Evolutionary conservation across 768 basidiomycete species (phyloP).

Genomic region (Pleurotus platypus): DNA sequence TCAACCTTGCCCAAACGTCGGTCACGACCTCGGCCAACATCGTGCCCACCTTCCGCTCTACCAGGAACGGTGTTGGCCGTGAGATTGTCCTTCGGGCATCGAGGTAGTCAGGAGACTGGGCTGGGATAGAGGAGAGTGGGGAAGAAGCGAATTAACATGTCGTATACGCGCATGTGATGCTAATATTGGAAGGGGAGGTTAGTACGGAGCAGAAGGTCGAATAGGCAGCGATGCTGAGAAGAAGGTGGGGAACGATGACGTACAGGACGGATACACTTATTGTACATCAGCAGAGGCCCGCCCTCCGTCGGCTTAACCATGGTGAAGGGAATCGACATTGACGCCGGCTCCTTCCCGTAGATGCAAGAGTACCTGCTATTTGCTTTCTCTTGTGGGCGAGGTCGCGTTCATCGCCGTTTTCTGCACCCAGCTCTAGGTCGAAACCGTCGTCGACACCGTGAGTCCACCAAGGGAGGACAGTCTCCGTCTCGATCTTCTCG

Average conservation of each 20-base stretch:
- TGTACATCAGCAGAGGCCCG: slow-evolving; percentile 55
- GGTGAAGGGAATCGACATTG: slow-evolving; percentile 44
- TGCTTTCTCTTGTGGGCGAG: slow-evolving; percentile 47
- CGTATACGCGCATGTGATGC: slow-evolving; percentile 65
- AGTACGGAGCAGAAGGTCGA: too few species aligned
- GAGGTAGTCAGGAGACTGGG: slow-evolving; percentile 38
- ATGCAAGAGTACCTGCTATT: slow-evolving; percentile 29
- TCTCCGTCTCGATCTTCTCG: too few species aligned
- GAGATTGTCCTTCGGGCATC: slow-evolving; percentile 30
- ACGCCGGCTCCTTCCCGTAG: slow-evolving; percentile 30
- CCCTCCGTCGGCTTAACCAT: slow-evolving; percentile 37
- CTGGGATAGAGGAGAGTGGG: slow-evolving; percentile 43
- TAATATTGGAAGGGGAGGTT: slow-evolving; percentile 18
- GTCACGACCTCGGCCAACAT: too few species aligned
- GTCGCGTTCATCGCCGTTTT: too few species aligned
- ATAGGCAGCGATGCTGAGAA: too few species aligned
- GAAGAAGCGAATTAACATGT: slow-evolving; percentile 61
- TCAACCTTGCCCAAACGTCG: too few species aligned
- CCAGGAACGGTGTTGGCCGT: slow-evolving; percentile 46
- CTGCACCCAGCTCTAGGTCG: too few species aligned
- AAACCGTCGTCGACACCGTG: too few species aligned
- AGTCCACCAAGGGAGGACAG: too few species aligned
- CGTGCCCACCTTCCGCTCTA: slow-evolving; percentile 35
- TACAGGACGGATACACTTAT: slow-evolving; percentile 65
- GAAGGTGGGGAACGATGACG: slow-evolving; percentile 19